These are phyloP conservation scores for Mitragyna speciosa DNA, from an alignment of 257 asterid species.

Conservation along the genomic window DNA sequence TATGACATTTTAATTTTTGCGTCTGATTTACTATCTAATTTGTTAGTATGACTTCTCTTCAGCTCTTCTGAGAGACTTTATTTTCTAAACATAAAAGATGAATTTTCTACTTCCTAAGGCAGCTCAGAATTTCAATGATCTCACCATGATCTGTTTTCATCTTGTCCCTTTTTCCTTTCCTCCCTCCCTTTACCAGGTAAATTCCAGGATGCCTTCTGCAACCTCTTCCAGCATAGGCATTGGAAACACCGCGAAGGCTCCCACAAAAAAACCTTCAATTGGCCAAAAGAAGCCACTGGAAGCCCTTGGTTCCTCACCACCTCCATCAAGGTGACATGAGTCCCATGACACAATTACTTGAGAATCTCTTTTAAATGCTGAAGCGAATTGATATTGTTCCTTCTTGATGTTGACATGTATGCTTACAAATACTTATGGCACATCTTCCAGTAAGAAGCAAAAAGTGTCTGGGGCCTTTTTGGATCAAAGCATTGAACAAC, in stretches of 20 bases:
- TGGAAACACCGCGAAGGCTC: conserved; percentile 56
- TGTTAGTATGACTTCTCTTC: not conserved
- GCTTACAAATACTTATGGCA: conserved; percentile 2
- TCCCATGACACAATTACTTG: not conserved
- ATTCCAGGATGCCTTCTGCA: conserved; percentile 1
- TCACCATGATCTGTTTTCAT: not conserved
- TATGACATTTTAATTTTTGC: not conserved
- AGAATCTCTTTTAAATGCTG: conserved; percentile 6
- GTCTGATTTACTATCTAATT: not conserved
- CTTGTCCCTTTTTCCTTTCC: not conserved
- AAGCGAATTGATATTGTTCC: conserved; percentile 6
- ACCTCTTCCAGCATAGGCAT: conserved; percentile 38
- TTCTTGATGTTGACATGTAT: not conserved
- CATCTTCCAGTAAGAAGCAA: conserved; percentile 75
- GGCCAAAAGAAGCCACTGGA: conserved; percentile 91
- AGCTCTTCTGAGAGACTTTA: no score
- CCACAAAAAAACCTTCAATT: conserved; percentile 54
- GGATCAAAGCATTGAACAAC: conserved; percentile 98
- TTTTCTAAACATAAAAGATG: not conserved
- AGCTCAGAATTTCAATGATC: not conserved
- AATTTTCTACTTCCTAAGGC: not conserved
- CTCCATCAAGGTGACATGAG: conserved; percentile 68
- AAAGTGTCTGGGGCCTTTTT: conserved; percentile 72
- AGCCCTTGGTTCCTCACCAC: conserved; percentile 74
- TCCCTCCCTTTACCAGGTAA: not conserved